phyloP scores from a whole-genome alignment of 768 basidiomycete genomes.

The Ramaria sp. region DNA sequence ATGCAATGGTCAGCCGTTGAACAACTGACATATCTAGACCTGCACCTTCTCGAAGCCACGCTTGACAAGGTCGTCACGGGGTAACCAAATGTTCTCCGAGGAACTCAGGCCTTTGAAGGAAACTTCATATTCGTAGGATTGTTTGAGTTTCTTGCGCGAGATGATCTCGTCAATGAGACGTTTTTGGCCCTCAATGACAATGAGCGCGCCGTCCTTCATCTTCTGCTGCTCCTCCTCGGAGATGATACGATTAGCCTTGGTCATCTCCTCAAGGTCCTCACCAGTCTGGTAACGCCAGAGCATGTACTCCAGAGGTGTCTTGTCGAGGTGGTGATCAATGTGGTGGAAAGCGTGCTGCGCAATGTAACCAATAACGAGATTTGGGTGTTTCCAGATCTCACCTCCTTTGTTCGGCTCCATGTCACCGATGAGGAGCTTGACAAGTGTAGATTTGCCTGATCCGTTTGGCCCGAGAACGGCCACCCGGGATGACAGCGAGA shows the following conservation, averaged over 20 bases:
- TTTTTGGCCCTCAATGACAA: conserved; percentile 91
- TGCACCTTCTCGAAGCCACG: conserved; percentile 91
- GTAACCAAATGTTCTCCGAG: conserved; percentile 96
- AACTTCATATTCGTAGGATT: conserved; percentile 97
- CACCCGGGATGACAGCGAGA: conserved; percentile 96
- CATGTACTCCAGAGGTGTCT: conserved; percentile 98
- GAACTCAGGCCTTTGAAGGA: conserved; percentile 92
- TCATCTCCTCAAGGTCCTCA: conserved; percentile 95
- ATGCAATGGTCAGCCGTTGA: not conserved
- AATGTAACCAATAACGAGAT: conserved; percentile 98
- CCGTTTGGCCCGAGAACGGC: conserved; percentile 98
- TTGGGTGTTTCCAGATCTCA: conserved; percentile 98
- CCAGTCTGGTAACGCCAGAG: conserved; percentile 99
- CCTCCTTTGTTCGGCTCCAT: conserved; percentile 94
- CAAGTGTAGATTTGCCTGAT: conserved; percentile 95
- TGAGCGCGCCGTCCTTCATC: conserved; percentile 90
- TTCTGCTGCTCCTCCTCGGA: conserved; percentile 80
- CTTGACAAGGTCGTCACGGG: conserved; percentile 94
- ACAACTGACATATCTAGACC: conserved; percentile 5
- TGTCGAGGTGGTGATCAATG: conserved; percentile 96
- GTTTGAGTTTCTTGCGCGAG: conserved; percentile 94
- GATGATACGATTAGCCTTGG: conserved; percentile 83
- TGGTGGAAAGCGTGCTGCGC: conserved; percentile 99
- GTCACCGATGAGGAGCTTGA: conserved; percentile 94
- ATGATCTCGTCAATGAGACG: conserved; percentile 87